A percentile compares a stretch with the other conserved stretches of the same genome.
Evolutionary conservation across 2,329 filamentous ascomycete species (phyloP).

Genomic region (Periconia digitata): DNA sequence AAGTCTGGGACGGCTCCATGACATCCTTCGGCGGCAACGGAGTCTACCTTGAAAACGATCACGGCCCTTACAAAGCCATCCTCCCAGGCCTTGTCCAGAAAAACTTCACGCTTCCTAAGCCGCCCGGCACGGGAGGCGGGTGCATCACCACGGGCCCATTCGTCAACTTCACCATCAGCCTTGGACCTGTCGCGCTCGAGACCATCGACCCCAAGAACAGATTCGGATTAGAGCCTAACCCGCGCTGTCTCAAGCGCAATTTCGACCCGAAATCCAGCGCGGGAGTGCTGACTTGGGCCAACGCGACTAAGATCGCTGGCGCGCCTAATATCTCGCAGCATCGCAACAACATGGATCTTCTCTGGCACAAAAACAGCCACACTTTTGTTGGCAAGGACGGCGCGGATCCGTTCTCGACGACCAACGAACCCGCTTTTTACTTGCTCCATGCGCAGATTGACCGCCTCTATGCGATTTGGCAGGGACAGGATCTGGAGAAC

Average conservation of each 20-base stretch:
- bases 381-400: conserved; percentile 47
- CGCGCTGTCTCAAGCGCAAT: conserved; percentile 36
- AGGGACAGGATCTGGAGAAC: conserved; percentile 42
- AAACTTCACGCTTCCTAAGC: conserved; percentile 5
- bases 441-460: conserved; percentile 52
- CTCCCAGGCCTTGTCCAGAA: conserved; percentile 9
- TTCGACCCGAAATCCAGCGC: conserved; percentile 35
- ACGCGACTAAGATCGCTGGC: conserved; percentile 42
- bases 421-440: conserved; percentile 46
- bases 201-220: conserved; percentile 22
- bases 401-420: conserved; percentile 46
- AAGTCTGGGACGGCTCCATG: conserved; percentile 21
- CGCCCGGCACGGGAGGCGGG: conserved; percentile 18
- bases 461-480: conserved; percentile 52
- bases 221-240: conserved; percentile 23
- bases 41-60: conserved; percentile 8
- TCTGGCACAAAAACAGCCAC: conserved; percentile 45
- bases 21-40: conserved; percentile 37
- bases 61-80: conserved; percentile 27
- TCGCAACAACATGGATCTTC: conserved; percentile 38
- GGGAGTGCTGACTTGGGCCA: conserved; percentile 22
- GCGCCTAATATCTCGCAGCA: conserved; percentile 41
- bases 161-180: conserved; percentile 39
- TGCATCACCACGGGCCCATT: conserved; percentile 17
- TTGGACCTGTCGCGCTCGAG: conserved; percentile 49